A percentile compares a stretch with the other conserved stretches of the same genome.
phyloP scores from a whole-genome alignment of 495 filamentous ascomycete species.

The Choiromyces venosus region DNA sequence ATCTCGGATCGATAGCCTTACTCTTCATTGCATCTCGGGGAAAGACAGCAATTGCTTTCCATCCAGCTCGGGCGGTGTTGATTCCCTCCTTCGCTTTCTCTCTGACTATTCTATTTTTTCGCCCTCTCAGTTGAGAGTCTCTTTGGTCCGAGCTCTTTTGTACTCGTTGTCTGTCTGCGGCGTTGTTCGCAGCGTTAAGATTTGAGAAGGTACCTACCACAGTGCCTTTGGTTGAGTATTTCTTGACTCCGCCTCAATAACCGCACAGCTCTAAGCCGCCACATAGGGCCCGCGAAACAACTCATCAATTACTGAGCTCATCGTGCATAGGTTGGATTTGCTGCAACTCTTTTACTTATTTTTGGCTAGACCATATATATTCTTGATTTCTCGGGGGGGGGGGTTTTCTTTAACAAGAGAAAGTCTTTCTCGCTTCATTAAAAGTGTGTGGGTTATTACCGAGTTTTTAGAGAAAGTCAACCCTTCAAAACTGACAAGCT shows the following conservation, averaged over 20 bases:
- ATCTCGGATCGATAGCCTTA: neutral
- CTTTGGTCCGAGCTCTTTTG: neutral
- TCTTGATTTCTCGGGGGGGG: constrained; percentile 16
- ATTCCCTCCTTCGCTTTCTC: neutral
- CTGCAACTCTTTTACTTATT: neutral
- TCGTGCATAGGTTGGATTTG: constrained; percentile 29
- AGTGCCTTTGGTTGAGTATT: neutral
- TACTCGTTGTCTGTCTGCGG: neutral
- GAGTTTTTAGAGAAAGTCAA: neutral
- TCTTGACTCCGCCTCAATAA: constrained; percentile 29
- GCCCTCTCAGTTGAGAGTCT: neutral
- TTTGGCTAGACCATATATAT: constrained; percentile 16
- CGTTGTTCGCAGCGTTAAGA: neutral
- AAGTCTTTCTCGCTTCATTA: neutral
- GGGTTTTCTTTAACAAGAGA: constrained; percentile 1
- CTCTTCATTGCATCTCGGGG: neutral
- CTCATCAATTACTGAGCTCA: constrained; percentile 37
- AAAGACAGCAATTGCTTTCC: neutral
- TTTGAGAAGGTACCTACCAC: neutral
- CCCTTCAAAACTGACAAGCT: neutral
- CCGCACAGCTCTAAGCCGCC: constrained; percentile 31
- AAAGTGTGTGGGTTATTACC: neutral
- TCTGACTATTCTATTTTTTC: neutral
- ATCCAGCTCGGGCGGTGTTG: neutral
- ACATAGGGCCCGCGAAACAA: constrained; percentile 30